A percentile compares a stretch with the other conserved stretches of the same genome.
Conservation (phyloP, 192 early-diverging fungal genomes). For the Podila clonocystis region DNA sequence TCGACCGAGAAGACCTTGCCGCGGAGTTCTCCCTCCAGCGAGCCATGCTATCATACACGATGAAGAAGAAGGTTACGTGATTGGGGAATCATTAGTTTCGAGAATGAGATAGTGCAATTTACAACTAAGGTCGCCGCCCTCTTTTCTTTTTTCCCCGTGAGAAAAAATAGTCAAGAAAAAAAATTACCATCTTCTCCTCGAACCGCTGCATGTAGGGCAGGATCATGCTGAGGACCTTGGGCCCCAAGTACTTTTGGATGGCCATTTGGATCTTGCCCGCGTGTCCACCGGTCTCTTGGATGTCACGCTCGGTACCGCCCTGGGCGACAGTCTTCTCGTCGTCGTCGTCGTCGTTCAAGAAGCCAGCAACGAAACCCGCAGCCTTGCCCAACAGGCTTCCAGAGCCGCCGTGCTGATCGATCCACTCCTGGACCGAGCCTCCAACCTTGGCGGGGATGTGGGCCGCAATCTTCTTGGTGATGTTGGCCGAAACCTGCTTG, state of each 20-base stretch:
- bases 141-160: slow-evolving; percentile 1
- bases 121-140: neutral
- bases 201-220: slow-evolving; percentile 38
- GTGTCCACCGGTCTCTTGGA: slow-evolving; percentile 10
- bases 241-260: slow-evolving; percentile 33
- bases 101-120: neutral
- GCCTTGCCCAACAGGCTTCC: slow-evolving; percentile 18
- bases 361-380: slow-evolving; percentile 33
- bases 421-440: slow-evolving; percentile 28
- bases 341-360: slow-evolving; percentile 15
- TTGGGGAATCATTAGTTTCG: neutral
- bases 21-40: slow-evolving; percentile 36
- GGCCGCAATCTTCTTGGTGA: slow-evolving; percentile 34
- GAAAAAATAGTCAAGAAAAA: neutral
- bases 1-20: slow-evolving; percentile 40
- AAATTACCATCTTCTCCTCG: slow-evolving; percentile 42
- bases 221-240: slow-evolving; percentile 37
- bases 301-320: slow-evolving; percentile 14
- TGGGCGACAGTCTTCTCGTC: slow-evolving; percentile 17
- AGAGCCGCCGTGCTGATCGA: slow-evolving; percentile 40
- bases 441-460: slow-evolving; percentile 34
- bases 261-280: slow-evolving; percentile 19
- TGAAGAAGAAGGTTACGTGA: neutral
- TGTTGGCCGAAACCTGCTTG: slow-evolving; percentile 43
- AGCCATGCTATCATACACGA: slow-evolving; percentile 3